phyloP scores from a whole-genome alignment of 1,284 basidiomycete genomes.

The Lentinula novae-zelandiae region DNA sequence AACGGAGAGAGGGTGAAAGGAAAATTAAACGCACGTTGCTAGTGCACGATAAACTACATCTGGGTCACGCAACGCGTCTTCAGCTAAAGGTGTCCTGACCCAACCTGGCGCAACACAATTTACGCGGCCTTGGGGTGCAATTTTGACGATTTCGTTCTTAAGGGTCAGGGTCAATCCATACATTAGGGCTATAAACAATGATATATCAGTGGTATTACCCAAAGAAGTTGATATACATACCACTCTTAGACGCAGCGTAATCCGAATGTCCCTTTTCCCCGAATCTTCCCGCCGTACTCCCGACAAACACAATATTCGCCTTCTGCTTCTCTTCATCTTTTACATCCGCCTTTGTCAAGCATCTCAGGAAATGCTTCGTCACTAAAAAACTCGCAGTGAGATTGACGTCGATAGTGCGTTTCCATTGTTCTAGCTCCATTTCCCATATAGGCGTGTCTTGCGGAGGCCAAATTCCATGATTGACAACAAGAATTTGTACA shows the following conservation, averaged over 20 bases:
- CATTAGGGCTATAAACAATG: conserved; percentile 55
- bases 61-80: conserved; percentile 41
- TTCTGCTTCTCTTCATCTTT: conserved; percentile 41
- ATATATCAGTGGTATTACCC: conserved; percentile 12
- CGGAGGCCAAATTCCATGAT: conserved; percentile 57
- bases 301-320: conserved; percentile 61
- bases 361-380: conserved; percentile 53
- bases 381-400: conserved; percentile 69
- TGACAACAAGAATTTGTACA: conserved; percentile 58
- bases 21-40: conserved; percentile 38
- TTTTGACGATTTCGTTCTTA: conserved; percentile 79
- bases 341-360: conserved; percentile 34
- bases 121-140: conserved; percentile 67
- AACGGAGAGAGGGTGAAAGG: background rate
- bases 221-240: conserved; percentile 26
- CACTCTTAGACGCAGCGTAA: conserved; percentile 58
- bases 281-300: conserved; percentile 70
- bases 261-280: conserved; percentile 69
- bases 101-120: conserved; percentile 72
- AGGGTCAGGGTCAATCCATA: conserved; percentile 65
- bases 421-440: conserved; percentile 67
- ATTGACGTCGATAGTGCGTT: conserved; percentile 57
- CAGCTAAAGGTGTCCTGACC: conserved; percentile 51
- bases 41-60: conserved; percentile 41
- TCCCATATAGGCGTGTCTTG: conserved; percentile 47